Percentiles rank a stretch among this genome's conserved stretches.
Conservation (phyloP, 1,284 basidiomycete genomes). For the Sanghuangporus baumii region DNA sequence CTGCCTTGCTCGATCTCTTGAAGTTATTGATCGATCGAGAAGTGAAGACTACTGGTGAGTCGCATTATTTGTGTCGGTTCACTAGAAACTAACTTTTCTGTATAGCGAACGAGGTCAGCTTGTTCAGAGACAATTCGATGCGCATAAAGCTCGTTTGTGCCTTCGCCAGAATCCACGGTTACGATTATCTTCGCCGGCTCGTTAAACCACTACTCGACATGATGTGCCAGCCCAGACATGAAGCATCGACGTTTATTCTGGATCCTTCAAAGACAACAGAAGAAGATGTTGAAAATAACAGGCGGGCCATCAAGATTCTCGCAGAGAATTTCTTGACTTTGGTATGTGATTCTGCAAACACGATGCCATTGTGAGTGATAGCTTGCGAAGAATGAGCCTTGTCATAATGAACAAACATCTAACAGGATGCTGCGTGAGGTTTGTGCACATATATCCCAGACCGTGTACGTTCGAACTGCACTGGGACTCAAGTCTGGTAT, state of each 20-base stretch:
- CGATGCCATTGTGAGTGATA: constrained; percentile 68
- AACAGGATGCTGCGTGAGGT: constrained; percentile 82
- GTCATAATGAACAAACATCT: constrained; percentile 11
- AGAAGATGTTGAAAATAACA: constrained; percentile 65
- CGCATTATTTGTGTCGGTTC: not conserved
- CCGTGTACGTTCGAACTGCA: constrained; percentile 55
- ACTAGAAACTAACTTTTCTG: not conserved
- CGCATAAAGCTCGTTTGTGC: constrained; percentile 80
- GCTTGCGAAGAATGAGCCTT: not conserved
- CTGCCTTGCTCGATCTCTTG: constrained; percentile 68
- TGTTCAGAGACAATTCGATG: constrained; percentile 85
- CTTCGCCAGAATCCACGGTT: constrained; percentile 84
- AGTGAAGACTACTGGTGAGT: constrained; percentile 66
- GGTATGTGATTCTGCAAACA: constrained; percentile 64
- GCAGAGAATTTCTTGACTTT: constrained; percentile 74
- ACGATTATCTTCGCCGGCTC: constrained; percentile 78
- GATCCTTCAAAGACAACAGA: constrained; percentile 62
- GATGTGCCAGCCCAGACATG: constrained; percentile 67
- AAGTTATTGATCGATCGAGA: constrained; percentile 85
- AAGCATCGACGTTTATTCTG: constrained; percentile 67
- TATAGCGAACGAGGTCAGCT: constrained; percentile 67
- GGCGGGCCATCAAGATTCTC: constrained; percentile 67
- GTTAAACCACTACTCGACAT: constrained; percentile 72
- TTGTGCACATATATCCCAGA: constrained; percentile 76
- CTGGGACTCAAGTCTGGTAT: constrained; percentile 1